These are phyloP conservation scores for Cladophialophora psammophila DNA, from an alignment of 2,329 filamentous ascomycete species.

Conservation along the genomic window DNA sequence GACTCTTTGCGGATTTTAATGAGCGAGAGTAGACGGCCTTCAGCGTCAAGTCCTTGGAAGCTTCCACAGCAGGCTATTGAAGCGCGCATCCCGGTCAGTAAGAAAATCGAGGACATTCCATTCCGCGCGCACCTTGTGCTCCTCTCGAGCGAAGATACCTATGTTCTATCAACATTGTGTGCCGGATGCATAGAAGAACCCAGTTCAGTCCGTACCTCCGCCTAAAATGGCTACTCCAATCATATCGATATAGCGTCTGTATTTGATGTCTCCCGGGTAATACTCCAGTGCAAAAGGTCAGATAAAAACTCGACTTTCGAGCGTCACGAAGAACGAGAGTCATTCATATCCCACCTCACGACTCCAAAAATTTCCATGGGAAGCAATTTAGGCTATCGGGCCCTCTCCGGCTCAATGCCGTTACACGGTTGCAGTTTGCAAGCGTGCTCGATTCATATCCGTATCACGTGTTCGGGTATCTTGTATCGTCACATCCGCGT, in stretches of 20 bases:
- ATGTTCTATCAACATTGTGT: slow-evolving; percentile 15
- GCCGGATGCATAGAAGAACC: background rate
- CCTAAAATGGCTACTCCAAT: slow-evolving; percentile 62
- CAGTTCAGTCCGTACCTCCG: slow-evolving; percentile 49
- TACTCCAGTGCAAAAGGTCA: background rate
- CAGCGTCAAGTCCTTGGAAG: slow-evolving; percentile 53
- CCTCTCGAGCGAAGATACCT: slow-evolving; percentile 65
- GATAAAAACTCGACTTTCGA: background rate
- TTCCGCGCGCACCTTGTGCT: slow-evolving; percentile 57
- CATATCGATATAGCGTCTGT: slow-evolving; percentile 41
- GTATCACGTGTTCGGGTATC: slow-evolving; percentile 5
- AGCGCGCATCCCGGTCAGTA: background rate
- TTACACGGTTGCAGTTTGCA: background rate
- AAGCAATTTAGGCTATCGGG: background rate
- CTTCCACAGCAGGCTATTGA: slow-evolving; percentile 59
- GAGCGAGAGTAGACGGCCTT: slow-evolving; percentile 68
- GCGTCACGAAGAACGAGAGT: background rate
- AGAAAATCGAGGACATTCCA: background rate
- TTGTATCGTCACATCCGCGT: background rate
- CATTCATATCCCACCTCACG: background rate
- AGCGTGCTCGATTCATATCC: background rate
- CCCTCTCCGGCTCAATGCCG: background rate
- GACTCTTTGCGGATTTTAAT: slow-evolving; percentile 59
- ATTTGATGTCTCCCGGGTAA: background rate
- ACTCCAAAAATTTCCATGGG: background rate